Evolutionary conservation across 2,329 filamentous ascomycete species (phyloP).

Genomic region (Chaetothyriales sp.): DNA sequence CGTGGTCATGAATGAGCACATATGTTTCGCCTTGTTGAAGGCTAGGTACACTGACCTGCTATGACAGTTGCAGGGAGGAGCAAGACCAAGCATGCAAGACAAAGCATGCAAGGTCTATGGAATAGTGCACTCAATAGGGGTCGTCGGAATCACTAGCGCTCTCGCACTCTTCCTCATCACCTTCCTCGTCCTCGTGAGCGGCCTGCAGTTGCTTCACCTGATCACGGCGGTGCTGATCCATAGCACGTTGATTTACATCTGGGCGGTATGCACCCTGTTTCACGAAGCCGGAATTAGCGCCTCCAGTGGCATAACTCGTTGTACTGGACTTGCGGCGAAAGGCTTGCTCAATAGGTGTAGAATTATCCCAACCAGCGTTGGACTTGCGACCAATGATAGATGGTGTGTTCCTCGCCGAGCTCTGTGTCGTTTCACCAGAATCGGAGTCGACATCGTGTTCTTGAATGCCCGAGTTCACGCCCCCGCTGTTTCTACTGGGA

Average conservation of each 20-base stretch:
- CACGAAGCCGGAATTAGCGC: not conserved
- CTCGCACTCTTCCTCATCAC: not conserved
- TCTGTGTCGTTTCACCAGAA: not conserved
- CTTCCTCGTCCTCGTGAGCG: not conserved
- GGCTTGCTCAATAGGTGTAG: not conserved
- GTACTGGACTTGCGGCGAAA: not conserved
- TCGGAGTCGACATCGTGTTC: not conserved
- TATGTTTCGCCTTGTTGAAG: not conserved
- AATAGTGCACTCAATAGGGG: not conserved
- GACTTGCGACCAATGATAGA: not conserved
- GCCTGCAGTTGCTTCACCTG: slow-evolving; percentile 2
- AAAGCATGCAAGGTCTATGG: not conserved
- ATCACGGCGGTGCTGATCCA: slow-evolving; percentile 4
- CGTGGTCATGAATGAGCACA: not conserved
- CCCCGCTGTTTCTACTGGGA: not conserved
- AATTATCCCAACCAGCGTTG: not conserved
- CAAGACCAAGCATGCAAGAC: too few relatives aligned
- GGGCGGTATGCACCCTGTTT: not conserved
- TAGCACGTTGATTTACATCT: not conserved
- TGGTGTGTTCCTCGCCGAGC: not conserved
- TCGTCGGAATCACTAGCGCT: not conserved
- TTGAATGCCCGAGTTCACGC: not conserved
- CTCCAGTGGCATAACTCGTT: not conserved
- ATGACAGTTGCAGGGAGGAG: too few relatives aligned
- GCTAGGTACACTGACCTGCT: too few relatives aligned